Conservation (phyloP, 1,284 basidiomycete species). For the Melampsora larici-populina region DNA sequence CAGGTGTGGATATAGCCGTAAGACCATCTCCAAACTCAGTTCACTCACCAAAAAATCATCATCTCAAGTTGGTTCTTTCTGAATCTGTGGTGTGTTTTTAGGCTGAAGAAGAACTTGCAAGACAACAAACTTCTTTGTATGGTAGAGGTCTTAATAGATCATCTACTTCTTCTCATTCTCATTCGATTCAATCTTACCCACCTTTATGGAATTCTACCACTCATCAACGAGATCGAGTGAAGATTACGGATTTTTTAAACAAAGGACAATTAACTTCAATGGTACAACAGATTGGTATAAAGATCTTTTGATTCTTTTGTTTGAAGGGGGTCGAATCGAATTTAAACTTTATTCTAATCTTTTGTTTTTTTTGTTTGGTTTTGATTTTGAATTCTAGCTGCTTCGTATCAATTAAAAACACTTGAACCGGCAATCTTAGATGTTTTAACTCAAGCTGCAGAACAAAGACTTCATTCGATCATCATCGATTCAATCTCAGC, state of each 20-base stretch:
- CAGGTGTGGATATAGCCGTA: slow-evolving; percentile 73
- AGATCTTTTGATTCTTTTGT: not conserved
- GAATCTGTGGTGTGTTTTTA: slow-evolving; percentile 23
- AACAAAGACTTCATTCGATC: slow-evolving; percentile 69
- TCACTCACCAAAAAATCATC: no score
- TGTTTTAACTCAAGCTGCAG: slow-evolving; percentile 67
- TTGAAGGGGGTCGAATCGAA: no score
- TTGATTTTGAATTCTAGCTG: no score
- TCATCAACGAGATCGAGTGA: slow-evolving; percentile 11
- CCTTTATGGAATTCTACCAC: not conserved
- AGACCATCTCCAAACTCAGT: slow-evolving; percentile 47
- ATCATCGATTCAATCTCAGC: slow-evolving; percentile 68
- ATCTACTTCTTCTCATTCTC: not conserved
- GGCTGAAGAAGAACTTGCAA: slow-evolving; percentile 49
- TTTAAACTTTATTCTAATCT: no score
- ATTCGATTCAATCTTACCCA: not conserved
- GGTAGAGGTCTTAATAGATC: not conserved
- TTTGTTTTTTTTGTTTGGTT: slow-evolving; percentile 12
- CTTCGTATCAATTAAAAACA: no score
- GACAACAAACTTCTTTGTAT: slow-evolving; percentile 21
- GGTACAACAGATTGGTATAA: slow-evolving; percentile 38
- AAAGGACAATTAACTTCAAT: no score
- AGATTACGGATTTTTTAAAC: slow-evolving; percentile 28
- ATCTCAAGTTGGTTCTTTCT: no score
- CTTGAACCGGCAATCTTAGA: slow-evolving; percentile 51